phyloP scores from a whole-genome alignment of 805 yeast genomes.

The Metschnikowia anglica region DNA sequence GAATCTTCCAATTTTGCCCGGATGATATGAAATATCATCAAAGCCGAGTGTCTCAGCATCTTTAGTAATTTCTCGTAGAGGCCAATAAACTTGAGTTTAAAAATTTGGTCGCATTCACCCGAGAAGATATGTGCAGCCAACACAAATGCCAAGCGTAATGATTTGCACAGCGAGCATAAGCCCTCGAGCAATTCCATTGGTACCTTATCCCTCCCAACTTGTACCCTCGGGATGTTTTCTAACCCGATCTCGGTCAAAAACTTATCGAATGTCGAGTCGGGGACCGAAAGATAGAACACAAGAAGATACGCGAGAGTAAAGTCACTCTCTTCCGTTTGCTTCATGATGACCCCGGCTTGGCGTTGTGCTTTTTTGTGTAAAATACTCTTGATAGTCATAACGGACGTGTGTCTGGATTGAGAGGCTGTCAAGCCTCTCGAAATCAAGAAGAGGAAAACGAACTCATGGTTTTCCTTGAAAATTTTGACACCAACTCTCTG shows the following conservation, averaged over 20 bases:
- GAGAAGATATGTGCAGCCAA: slow-evolving; percentile 34
- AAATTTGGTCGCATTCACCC: slow-evolving; percentile 28
- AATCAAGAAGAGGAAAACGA: slow-evolving; percentile 46
- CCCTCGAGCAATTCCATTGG: slow-evolving; percentile 33
- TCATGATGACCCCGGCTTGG: neutral
- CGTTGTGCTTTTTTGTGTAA: neutral
- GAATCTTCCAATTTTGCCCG: slow-evolving; percentile 27
- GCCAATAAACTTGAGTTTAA: slow-evolving; percentile 31
- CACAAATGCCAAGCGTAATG: slow-evolving; percentile 26
- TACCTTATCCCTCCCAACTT: slow-evolving; percentile 20
- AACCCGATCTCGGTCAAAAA: slow-evolving; percentile 26
- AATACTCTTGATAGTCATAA: slow-evolving; percentile 17
- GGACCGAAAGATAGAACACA: slow-evolving; percentile 33
- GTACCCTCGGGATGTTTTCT: slow-evolving; percentile 9
- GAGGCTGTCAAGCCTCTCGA: slow-evolving; percentile 61
- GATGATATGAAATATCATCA: slow-evolving; percentile 33
- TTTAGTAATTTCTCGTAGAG: slow-evolving; percentile 30
- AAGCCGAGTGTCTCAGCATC: slow-evolving; percentile 22
- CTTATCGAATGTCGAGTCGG: slow-evolving; percentile 26
- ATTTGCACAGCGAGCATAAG: slow-evolving; percentile 20
- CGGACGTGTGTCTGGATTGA: slow-evolving; percentile 50
- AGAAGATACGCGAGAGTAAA: slow-evolving; percentile 24
- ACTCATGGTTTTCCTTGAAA: slow-evolving; percentile 49
- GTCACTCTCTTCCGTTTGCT: neutral
- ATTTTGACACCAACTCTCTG: slow-evolving; percentile 36